Evolutionary conservation across 2,329 filamentous ascomycete genomes (phyloP).

Genomic region (Shiraia sp.): DNA sequence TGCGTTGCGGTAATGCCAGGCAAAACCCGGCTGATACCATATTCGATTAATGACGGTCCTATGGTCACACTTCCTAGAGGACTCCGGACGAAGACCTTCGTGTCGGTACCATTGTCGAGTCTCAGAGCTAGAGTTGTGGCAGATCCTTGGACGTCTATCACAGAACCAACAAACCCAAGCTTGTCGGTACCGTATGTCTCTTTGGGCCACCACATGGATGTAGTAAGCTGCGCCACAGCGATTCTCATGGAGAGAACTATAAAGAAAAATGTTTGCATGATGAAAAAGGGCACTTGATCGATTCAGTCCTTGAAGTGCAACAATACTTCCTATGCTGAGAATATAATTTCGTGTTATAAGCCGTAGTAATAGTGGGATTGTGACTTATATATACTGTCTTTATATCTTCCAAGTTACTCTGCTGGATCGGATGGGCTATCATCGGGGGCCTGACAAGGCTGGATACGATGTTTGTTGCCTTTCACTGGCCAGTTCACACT

Average conservation of each 20-base stretch:
- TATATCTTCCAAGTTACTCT: no score
- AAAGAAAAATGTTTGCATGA: neutral
- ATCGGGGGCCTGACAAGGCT: no score
- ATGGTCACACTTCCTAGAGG: neutral
- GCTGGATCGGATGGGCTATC: no score
- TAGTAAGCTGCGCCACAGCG: constrained; percentile 4
- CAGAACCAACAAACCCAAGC: constrained; percentile 4
- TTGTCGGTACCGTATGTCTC: constrained; percentile 2
- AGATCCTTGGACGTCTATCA: neutral
- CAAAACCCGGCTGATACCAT: no score
- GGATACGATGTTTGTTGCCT: no score
- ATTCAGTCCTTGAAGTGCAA: no score
- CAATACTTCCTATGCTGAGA: no score
- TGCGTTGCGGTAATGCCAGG: neutral
- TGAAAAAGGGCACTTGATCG: no score
- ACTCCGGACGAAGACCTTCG: neutral
- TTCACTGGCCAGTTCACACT: no score
- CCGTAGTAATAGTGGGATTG: no score
- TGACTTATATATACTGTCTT: no score
- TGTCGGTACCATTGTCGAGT: constrained; percentile 4
- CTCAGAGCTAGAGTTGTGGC: neutral
- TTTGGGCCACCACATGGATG: neutral
- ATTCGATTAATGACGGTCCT: neutral
- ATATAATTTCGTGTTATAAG: no score
- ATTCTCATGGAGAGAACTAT: constrained; percentile 1